These are phyloP conservation scores for Bipolaris zeicola DNA, from an alignment of 2,329 filamentous ascomycete species.

Conservation along the genomic window DNA sequence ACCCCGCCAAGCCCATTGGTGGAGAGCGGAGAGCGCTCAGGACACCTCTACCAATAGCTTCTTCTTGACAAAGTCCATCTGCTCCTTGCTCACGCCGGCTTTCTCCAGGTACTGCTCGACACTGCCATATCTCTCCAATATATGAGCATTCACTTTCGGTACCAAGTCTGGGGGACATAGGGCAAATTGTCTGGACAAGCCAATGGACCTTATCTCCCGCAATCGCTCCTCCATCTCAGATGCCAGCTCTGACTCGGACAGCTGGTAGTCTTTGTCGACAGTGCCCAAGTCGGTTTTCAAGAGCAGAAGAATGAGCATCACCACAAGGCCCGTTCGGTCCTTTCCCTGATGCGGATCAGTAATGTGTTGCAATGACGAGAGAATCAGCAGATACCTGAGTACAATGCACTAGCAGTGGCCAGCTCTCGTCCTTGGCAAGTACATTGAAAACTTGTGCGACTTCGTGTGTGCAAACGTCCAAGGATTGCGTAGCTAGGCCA, in stretches of 20 bases:
- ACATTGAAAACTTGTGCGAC: slow-evolving; percentile 61
- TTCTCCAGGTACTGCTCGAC: slow-evolving; percentile 62
- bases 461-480: slow-evolving; percentile 70
- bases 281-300: slow-evolving; percentile 62
- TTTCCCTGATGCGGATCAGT: slow-evolving; percentile 65
- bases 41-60: slow-evolving; percentile 36
- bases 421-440: slow-evolving; percentile 55
- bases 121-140: slow-evolving; percentile 68
- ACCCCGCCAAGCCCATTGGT: slow-evolving; percentile 5
- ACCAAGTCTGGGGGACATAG: slow-evolving; percentile 70
- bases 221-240: slow-evolving; percentile 68
- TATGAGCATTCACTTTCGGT: slow-evolving; percentile 60
- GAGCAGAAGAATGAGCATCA: slow-evolving; percentile 70
- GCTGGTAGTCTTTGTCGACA: slow-evolving; percentile 73
- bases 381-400: slow-evolving; percentile 55
- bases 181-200: slow-evolving; percentile 71
- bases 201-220: slow-evolving; percentile 71
- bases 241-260: slow-evolving; percentile 66
- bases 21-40: slow-evolving; percentile 4
- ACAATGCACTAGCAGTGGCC: slow-evolving; percentile 77
- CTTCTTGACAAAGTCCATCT: slow-evolving; percentile 42
- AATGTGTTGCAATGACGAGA: no score
- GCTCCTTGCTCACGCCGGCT: slow-evolving; percentile 34
- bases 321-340: slow-evolving; percentile 76
- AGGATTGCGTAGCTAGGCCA: slow-evolving; percentile 70